Conservation (phyloP, 352 stramenopile species). For the Aphanomyces cochlioides region DNA sequence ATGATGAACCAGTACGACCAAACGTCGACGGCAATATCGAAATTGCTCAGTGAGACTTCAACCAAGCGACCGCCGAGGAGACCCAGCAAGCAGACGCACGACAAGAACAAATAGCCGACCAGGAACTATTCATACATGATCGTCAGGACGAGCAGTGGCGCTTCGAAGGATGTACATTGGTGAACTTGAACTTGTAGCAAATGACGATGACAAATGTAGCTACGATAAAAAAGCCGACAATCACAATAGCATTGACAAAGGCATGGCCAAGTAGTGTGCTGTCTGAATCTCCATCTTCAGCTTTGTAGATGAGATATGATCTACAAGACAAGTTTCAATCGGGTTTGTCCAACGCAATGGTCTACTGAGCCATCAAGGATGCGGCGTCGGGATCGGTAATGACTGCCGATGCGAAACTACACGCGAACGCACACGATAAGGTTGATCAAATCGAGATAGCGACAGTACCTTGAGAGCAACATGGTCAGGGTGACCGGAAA, state of each 20-base stretch:
- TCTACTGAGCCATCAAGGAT: slow-evolving; percentile 65
- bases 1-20: slow-evolving; percentile 65
- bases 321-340: slow-evolving; percentile 35
- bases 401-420: slow-evolving; percentile 75
- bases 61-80: slow-evolving; percentile 84
- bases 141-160: neutral
- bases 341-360: neutral
- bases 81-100: slow-evolving; percentile 79
- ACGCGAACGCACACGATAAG: neutral
- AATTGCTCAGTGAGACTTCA: slow-evolving; percentile 58
- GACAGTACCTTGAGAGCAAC: slow-evolving; percentile 62
- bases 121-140: slow-evolving; percentile 45
- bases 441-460: neutral
- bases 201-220: slow-evolving; percentile 89
- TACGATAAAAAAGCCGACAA: slow-evolving; percentile 86
- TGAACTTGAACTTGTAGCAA: slow-evolving; percentile 90
- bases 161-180: slow-evolving; percentile 40
- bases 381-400: slow-evolving; percentile 73
- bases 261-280: slow-evolving; percentile 69
- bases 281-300: slow-evolving; percentile 57
- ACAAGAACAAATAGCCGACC: slow-evolving; percentile 89
- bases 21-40: slow-evolving; percentile 55
- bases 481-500: slow-evolving; percentile 78
- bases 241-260: slow-evolving; percentile 84
- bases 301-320: slow-evolving; percentile 74